Conservation (phyloP, 192 early-diverging fungal species). For the Gigaspora rosea region DNA sequence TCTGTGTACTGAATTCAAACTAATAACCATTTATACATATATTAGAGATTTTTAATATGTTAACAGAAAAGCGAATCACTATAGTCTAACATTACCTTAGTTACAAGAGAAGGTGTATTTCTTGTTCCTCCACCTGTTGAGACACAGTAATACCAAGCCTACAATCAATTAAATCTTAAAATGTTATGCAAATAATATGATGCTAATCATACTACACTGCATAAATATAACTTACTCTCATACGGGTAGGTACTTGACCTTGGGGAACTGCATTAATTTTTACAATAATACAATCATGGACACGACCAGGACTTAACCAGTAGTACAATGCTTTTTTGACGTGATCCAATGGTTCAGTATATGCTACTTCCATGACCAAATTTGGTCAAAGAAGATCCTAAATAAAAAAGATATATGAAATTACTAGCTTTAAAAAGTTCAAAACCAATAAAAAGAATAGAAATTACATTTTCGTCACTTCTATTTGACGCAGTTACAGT, state of each 20-base stretch:
- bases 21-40: slow-evolving; percentile 22
- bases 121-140: background rate
- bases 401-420: slow-evolving; percentile 23
- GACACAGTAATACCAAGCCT: slow-evolving; percentile 20
- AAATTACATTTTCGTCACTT: slow-evolving; percentile 27
- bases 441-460: slow-evolving; percentile 27
- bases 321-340: slow-evolving; percentile 14
- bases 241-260: background rate
- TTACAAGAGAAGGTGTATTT: background rate
- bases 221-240: slow-evolving; percentile 30
- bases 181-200: slow-evolving; percentile 32
- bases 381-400: slow-evolving; percentile 24
- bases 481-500: slow-evolving; percentile 22
- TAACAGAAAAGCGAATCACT: slow-evolving; percentile 2
- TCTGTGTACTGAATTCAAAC: slow-evolving; percentile 23
- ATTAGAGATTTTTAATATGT: slow-evolving; percentile 29
- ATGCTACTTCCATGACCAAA: slow-evolving; percentile 19
- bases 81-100: slow-evolving; percentile 20
- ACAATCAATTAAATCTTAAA: background rate
- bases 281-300: slow-evolving; percentile 28
- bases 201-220: slow-evolving; percentile 14
- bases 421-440: slow-evolving; percentile 24
- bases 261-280: slow-evolving; percentile 20
- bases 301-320: slow-evolving; percentile 14
- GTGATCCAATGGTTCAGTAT: slow-evolving; percentile 20